Conservation (phyloP, 495 filamentous ascomycete species). For the Aspergillus taichungensis region DNA sequence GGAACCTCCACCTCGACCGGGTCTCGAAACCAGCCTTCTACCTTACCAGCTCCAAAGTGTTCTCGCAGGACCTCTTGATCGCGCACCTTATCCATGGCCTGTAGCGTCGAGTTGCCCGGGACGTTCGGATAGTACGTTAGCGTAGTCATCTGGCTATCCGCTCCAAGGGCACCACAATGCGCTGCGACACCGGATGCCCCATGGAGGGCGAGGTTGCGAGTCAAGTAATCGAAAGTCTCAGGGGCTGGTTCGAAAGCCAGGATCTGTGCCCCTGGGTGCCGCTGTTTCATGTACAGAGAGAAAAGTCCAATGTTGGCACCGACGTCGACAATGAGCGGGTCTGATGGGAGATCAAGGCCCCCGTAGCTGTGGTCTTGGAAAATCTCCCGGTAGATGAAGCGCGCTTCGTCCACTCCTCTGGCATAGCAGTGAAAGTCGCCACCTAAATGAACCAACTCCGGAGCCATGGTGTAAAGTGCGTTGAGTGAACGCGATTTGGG, state of each 20-base stretch:
- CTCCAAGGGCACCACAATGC: neutral
- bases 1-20: neutral
- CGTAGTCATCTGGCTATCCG: neutral
- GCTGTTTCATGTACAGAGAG: slow-evolving; percentile 18
- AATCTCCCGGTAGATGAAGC: neutral
- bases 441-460: too few species aligned
- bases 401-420: neutral
- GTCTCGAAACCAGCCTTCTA: neutral
- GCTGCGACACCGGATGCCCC: neutral
- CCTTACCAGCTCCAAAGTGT: neutral
- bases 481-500: too few species aligned
- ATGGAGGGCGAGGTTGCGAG: slow-evolving; percentile 11
- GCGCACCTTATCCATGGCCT: neutral
- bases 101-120: neutral
- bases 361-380: neutral
- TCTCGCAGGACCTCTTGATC: neutral
- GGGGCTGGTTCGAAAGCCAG: slow-evolving; percentile 21
- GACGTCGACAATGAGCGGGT: slow-evolving; percentile 16
- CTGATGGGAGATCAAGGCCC: neutral
- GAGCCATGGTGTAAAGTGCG: too few species aligned
- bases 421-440: neutral
- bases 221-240: slow-evolving; percentile 11
- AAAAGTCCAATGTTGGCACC: slow-evolving; percentile 20
- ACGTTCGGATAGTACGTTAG: neutral
- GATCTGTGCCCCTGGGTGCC: slow-evolving; percentile 13